A percentile compares a stretch with the other conserved stretches of the same genome.
These are phyloP conservation scores for Elongisporangium undulatum DNA, from an alignment of 352 stramenopile species.

Conservation along the genomic window DNA sequence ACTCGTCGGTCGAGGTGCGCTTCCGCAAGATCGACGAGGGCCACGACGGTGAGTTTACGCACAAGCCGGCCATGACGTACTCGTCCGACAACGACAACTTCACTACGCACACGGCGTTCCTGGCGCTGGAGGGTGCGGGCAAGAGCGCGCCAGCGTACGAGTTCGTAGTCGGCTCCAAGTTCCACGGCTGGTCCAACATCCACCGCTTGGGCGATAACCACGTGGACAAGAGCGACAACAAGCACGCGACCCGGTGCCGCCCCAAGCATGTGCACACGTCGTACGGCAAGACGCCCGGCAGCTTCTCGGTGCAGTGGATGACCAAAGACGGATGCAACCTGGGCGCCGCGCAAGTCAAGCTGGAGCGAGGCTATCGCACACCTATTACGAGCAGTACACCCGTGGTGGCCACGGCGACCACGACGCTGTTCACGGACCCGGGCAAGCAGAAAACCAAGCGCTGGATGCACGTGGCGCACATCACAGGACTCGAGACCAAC, in stretches of 20 bases:
- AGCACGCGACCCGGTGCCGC: constrained; percentile 22
- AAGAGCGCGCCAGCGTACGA: constrained; percentile 30
- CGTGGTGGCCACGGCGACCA: constrained; percentile 36
- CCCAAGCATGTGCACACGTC: constrained; percentile 83
- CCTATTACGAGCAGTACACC: constrained; percentile 35
- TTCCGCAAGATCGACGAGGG: constrained; percentile 38
- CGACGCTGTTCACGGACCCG: constrained; percentile 63
- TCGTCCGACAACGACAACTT: constrained; percentile 42
- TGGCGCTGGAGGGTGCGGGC: constrained; percentile 24
- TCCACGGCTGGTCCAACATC: constrained; percentile 73
- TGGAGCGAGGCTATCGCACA: constrained; percentile 53
- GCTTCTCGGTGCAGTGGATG: constrained; percentile 77
- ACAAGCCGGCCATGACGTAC: constrained; percentile 49
- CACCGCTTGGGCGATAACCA: constrained; percentile 60
- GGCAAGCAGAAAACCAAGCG: constrained; percentile 51
- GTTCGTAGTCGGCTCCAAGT: constrained; percentile 72
- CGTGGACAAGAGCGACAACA: constrained; percentile 29
- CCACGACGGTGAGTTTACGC: constrained; percentile 25
- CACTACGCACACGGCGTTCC: constrained; percentile 64
- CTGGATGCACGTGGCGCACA: constrained; percentile 62
- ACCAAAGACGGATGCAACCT: constrained; percentile 52
- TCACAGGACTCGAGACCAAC: constrained; percentile 57
- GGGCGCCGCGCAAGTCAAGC: constrained; percentile 40
- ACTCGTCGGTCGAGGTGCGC: constrained; percentile 50
- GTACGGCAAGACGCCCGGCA: constrained; percentile 49